Conservation (phyloP, 768 basidiomycete genomes). For the Mycena indigotica region DNA sequence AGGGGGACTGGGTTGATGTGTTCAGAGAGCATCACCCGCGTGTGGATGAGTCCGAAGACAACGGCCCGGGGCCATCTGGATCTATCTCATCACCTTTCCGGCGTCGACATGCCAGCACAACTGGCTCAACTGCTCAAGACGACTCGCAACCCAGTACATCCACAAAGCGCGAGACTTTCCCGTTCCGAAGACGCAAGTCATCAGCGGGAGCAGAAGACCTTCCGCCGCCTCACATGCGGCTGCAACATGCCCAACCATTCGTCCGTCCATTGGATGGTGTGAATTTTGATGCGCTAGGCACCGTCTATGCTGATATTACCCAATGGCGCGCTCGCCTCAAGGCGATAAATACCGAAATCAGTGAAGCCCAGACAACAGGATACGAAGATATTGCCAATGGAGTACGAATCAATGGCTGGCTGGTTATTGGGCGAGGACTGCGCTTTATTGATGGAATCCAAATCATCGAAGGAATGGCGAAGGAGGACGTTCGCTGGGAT, state of each 20-base stretch:
- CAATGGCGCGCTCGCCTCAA: conserved; percentile 71
- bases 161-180: conserved; percentile 63
- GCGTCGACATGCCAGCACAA: conserved; percentile 3
- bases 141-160: conserved; percentile 11
- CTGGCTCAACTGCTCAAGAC: neutral
- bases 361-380: conserved; percentile 62
- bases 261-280: conserved; percentile 75
- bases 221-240: conserved; percentile 65
- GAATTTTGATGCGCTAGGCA: conserved; percentile 64
- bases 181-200: conserved; percentile 42
- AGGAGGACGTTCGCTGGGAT: conserved; percentile 83
- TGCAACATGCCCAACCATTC: conserved; percentile 70
- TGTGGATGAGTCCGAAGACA: conserved; percentile 18
- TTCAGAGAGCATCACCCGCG: conserved; percentile 17
- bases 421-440: conserved; percentile 73
- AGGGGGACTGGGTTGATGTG: conserved; percentile 20
- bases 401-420: conserved; percentile 70
- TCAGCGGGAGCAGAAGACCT: conserved; percentile 38
- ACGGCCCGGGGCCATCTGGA: conserved; percentile 19
- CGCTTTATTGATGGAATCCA: conserved; percentile 62
- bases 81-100: conserved; percentile 9
- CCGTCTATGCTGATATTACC: conserved; percentile 70
- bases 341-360: conserved; percentile 71
- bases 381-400: conserved; percentile 78
- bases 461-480: conserved; percentile 77